phyloP scores from a whole-genome alignment of 1,139 yeast genomes.

The Hyphopichia fennica region DNA sequence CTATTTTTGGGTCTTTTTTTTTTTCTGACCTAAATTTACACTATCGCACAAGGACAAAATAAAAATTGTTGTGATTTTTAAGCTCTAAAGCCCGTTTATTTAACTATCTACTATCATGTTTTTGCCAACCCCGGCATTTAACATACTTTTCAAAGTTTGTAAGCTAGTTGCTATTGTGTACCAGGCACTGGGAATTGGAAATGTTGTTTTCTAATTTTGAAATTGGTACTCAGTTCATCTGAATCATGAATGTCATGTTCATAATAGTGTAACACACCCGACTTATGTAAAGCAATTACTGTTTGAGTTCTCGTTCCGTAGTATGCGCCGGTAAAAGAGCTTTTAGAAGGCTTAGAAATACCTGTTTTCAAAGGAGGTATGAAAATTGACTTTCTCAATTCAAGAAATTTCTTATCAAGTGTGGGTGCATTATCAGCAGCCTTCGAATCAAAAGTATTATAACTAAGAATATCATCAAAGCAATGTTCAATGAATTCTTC shows the following conservation, averaged over 20 bases:
- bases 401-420: conserved; percentile 35
- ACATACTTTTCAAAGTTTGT: conserved; percentile 1
- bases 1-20: background rate
- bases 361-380: conserved; percentile 59
- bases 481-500: conserved; percentile 50
- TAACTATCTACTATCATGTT: too few species aligned
- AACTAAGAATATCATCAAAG: conserved; percentile 52
- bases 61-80: too few species aligned
- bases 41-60: too few species aligned
- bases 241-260: conserved; percentile 36
- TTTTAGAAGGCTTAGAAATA: conserved; percentile 10
- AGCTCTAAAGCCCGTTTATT: too few species aligned
- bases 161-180: conserved; percentile 1
- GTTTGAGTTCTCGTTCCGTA: conserved; percentile 95
- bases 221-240: conserved; percentile 17
- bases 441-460: conserved; percentile 37
- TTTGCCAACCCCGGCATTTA: too few species aligned
- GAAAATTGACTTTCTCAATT: conserved; percentile 62
- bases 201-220: conserved; percentile 7
- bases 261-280: conserved; percentile 42
- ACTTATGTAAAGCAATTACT: conserved; percentile 57
- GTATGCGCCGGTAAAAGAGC: conserved; percentile 40
- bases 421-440: conserved; percentile 18
- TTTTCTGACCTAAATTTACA: background rate
- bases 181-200: conserved; percentile 11